These are phyloP conservation scores for Xylariomycetidae sp. DNA, from an alignment of 2,329 filamentous ascomycete genomes.

Conservation along the genomic window DNA sequence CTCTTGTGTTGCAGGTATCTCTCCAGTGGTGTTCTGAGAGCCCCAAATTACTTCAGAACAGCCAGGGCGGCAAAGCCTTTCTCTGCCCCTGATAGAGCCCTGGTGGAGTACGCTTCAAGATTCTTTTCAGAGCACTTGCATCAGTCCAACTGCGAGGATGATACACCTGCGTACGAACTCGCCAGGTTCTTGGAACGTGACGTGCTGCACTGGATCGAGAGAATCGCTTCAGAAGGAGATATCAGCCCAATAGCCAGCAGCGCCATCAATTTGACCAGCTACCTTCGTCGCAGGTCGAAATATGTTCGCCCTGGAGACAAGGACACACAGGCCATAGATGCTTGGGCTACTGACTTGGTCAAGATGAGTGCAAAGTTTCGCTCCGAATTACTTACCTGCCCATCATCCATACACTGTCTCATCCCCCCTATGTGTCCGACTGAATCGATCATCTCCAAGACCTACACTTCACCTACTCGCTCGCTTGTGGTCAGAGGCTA, in stretches of 20 bases:
- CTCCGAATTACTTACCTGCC: constrained; percentile 22
- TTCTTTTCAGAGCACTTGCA: constrained; percentile 23
- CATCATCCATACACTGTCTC: constrained; percentile 28
- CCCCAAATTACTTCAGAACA: constrained; percentile 7
- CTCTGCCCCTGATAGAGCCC: constrained; percentile 8
- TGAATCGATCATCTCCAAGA: constrained; percentile 23
- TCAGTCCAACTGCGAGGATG: constrained; percentile 12
- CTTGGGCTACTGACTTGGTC: constrained; percentile 28
- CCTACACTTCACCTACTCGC: constrained; percentile 11
- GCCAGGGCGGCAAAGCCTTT: constrained; percentile 7
- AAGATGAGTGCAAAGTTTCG: constrained; percentile 29
- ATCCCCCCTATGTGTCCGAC: constrained; percentile 29
- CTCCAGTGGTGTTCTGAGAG: constrained; percentile 8
- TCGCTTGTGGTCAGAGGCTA: constrained; percentile 7
- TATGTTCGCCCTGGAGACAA: constrained; percentile 18
- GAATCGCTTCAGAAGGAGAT: constrained; percentile 18
- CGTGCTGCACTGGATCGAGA: constrained; percentile 29
- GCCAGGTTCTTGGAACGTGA: constrained; percentile 52
- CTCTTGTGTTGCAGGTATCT: constrained; percentile 19
- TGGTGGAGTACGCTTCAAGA: constrained; percentile 19
- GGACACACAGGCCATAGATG: constrained; percentile 17
- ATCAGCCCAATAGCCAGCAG: constrained; percentile 20
- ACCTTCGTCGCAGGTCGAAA: constrained; percentile 18
- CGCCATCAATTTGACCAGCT: constrained; percentile 26
- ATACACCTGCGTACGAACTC: constrained; percentile 47